These are phyloP conservation scores for Sporisorium scitamineum DNA, from an alignment of 1,284 basidiomycete genomes.

Conservation along the genomic window DNA sequence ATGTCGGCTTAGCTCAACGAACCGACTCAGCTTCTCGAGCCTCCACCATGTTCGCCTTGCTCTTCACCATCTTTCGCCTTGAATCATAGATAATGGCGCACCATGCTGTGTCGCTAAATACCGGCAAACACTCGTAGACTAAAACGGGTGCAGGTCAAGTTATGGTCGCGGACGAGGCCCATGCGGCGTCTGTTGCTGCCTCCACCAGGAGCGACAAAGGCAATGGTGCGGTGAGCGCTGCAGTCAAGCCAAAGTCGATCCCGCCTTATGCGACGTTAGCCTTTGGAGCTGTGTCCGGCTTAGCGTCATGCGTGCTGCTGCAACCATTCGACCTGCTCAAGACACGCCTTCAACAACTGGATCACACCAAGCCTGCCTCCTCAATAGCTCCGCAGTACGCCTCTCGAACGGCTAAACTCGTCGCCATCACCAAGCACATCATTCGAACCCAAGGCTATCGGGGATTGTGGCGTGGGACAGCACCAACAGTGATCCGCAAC, in stretches of 20 bases:
- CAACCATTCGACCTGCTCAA: slow-evolving; percentile 68
- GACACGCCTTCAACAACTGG: slow-evolving; percentile 65
- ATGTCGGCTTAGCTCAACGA: slow-evolving; percentile 29
- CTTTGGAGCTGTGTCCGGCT: slow-evolving; percentile 63
- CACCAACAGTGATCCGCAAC: slow-evolving; percentile 64
- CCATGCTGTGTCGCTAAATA: neutral
- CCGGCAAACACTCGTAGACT: neutral
- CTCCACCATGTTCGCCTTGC: slow-evolving; percentile 6
- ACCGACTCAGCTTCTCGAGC: neutral
- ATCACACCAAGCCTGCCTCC: slow-evolving; percentile 11
- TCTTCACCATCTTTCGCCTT: too few species aligned
- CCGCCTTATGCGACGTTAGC: slow-evolving; percentile 61
- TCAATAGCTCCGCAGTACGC: slow-evolving; percentile 14
- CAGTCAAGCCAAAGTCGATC: slow-evolving; percentile 18
- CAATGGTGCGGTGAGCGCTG: neutral
- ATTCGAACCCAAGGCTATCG: slow-evolving; percentile 52
- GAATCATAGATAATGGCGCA: neutral
- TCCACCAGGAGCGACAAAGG: too few species aligned
- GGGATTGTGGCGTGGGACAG: slow-evolving; percentile 67
- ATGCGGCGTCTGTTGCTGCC: slow-evolving; percentile 1
- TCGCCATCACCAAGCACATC: slow-evolving; percentile 42
- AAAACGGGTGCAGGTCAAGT: neutral
- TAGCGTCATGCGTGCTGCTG: slow-evolving; percentile 65
- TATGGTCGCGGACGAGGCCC: slow-evolving; percentile 12
- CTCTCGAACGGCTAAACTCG: slow-evolving; percentile 44